phyloP scores from a whole-genome alignment of 176 grass and related monocot genomes.

The Paspalum vaginatum region DNA sequence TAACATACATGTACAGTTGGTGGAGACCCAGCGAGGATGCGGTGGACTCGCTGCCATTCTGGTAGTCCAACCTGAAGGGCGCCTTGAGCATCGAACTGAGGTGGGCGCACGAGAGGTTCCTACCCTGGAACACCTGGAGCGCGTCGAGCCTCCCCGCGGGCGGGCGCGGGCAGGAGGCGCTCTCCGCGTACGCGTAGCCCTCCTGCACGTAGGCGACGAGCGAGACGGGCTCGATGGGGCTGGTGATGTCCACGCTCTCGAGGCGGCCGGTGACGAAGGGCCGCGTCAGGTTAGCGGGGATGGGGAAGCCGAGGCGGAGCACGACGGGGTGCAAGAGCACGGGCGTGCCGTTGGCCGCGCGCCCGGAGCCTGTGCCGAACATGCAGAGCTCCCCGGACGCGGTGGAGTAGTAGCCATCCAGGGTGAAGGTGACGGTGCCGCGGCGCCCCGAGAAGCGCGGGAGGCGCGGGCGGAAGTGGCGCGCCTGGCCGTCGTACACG shows the following conservation, averaged over 20 bases:
- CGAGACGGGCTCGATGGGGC: slow-evolving; percentile 47
- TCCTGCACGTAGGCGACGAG: slow-evolving; percentile 66
- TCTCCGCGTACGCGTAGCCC: slow-evolving; percentile 55
- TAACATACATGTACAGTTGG: slow-evolving; percentile 51
- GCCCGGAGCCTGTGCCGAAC: slow-evolving; percentile 68
- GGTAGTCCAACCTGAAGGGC: slow-evolving; percentile 46
- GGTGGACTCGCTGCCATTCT: background rate
- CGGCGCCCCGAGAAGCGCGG: slow-evolving; percentile 44
- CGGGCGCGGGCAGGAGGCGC: slow-evolving; percentile 60
- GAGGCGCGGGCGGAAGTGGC: slow-evolving; percentile 45
- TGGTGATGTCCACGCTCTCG: slow-evolving; percentile 36
- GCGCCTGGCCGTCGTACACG: slow-evolving; percentile 29
- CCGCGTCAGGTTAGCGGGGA: slow-evolving; percentile 48
- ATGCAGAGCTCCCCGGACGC: slow-evolving; percentile 68
- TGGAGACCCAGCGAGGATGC: slow-evolving; percentile 42
- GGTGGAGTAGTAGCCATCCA: slow-evolving; percentile 73
- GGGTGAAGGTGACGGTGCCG: slow-evolving; percentile 49
- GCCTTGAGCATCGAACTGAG: slow-evolving; percentile 44
- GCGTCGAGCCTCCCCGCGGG: slow-evolving; percentile 24
- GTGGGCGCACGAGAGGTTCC: slow-evolving; percentile 38
- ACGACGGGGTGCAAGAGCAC: slow-evolving; percentile 52
- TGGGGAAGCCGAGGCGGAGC: slow-evolving; percentile 58
- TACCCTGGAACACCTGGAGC: slow-evolving; percentile 49
- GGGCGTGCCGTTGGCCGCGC: slow-evolving; percentile 34
- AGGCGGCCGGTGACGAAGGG: slow-evolving; percentile 65